Percentiles rank a stretch among this genome's conserved stretches.
Conservation (phyloP, 2,329 filamentous ascomycete genomes). For the Sarocladium strictum region DNA sequence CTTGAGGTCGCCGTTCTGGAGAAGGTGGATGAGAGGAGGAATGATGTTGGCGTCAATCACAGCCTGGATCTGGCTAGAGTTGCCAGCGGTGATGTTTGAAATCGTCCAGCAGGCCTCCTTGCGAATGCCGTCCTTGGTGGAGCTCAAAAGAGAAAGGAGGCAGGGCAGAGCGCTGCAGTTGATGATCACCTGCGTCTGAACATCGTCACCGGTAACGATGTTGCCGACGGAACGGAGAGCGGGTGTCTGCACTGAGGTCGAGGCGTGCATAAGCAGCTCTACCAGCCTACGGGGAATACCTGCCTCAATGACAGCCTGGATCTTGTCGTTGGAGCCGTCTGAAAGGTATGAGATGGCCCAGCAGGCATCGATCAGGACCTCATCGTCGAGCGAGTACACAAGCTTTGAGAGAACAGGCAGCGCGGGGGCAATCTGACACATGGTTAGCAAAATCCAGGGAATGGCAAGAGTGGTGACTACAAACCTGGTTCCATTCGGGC, state of each 20-base stretch:
- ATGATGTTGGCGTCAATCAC: conserved; percentile 98
- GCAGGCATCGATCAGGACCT: conserved; percentile 97
- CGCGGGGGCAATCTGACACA: conserved; percentile 76
- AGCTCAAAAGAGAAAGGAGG: conserved; percentile 88
- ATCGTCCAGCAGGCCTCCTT: conserved; percentile 99
- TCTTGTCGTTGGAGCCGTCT: conserved; percentile 98
- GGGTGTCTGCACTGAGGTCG: conserved; percentile 95
- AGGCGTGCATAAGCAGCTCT: conserved; percentile 95
- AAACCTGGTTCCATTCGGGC: conserved; percentile 92
- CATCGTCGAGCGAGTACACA: conserved; percentile 96
- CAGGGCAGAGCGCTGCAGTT: conserved; percentile 93
- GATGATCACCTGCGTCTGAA: conserved; percentile 98
- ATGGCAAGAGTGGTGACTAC: conserved; percentile 28
- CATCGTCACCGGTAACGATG: conserved; percentile 96
- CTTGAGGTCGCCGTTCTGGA: conserved; percentile 97
- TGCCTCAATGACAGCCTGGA: conserved; percentile 97
- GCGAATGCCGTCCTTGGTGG: conserved; percentile 95
- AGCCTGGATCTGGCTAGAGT: conserved; percentile 94
- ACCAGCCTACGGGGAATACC: conserved; percentile 94
- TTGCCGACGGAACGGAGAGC: conserved; percentile 96
- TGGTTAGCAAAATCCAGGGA: conserved; percentile 10
- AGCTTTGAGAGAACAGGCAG: conserved; percentile 94
- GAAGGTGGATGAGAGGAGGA: conserved; percentile 88
- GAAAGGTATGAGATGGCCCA: conserved; percentile 99
- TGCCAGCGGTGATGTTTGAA: conserved; percentile 96